These are phyloP conservation scores for Nasturtium officinale DNA, from an alignment of 345 rosid genomes.

Conservation along the genomic window DNA sequence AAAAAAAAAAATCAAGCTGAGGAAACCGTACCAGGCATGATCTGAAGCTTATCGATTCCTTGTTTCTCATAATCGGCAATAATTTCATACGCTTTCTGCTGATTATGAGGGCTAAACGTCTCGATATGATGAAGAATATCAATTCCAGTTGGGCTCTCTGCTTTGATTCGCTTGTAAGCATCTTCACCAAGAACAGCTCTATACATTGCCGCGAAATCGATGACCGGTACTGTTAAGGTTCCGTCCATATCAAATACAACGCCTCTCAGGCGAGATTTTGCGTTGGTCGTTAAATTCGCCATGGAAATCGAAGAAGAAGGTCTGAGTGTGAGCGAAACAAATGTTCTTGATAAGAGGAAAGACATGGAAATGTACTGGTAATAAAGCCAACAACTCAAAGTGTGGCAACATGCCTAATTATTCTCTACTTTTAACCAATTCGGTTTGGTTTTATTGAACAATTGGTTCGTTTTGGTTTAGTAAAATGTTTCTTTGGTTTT, in stretches of 20 bases:
- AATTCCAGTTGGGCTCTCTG: slow-evolving; percentile 75
- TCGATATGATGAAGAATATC: slow-evolving; percentile 84
- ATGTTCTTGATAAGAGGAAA: slow-evolving; percentile 40
- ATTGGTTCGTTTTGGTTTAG: slow-evolving; percentile 8
- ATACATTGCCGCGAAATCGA: slow-evolving; percentile 92
- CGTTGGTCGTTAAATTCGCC: slow-evolving; percentile 27
- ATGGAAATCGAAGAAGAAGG: slow-evolving; percentile 36
- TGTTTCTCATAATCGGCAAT: slow-evolving; percentile 75
- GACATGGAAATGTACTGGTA: slow-evolving; percentile 26
- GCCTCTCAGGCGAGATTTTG: slow-evolving; percentile 60
- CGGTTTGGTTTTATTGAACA: slow-evolving; percentile 28
- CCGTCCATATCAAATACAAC: slow-evolving; percentile 89
- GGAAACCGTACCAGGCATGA: slow-evolving; percentile 74
- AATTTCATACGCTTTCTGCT: slow-evolving; percentile 58
- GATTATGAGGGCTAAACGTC: slow-evolving; percentile 65
- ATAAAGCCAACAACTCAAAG: not conserved
- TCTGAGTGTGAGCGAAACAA: slow-evolving; percentile 31
- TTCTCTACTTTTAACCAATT: slow-evolving; percentile 19
- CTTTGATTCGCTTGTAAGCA: slow-evolving; percentile 65
- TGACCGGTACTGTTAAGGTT: slow-evolving; percentile 87
- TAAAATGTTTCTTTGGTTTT: not conserved
- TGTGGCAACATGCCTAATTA: slow-evolving; percentile 3
- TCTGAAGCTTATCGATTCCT: slow-evolving; percentile 81
- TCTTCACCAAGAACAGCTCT: slow-evolving; percentile 76
- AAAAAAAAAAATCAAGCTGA: not conserved